phyloP scores from a whole-genome alignment of 2,329 filamentous ascomycete species.

The Xylaria sp. region DNA sequence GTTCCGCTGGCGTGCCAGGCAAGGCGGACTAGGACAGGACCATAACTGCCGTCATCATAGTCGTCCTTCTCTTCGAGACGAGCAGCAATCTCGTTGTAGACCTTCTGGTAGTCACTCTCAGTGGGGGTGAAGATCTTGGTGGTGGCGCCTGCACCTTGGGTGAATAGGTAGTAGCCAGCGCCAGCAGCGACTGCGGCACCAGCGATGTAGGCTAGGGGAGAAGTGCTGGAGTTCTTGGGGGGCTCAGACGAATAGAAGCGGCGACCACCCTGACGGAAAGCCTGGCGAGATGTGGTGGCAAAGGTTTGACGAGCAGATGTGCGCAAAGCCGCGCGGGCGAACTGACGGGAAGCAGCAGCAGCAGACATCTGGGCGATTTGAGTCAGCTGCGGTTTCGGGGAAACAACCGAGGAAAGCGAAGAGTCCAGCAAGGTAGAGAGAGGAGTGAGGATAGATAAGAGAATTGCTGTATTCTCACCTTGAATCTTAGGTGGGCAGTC shows the following conservation, averaged over 20 bases:
- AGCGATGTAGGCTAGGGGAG: slow-evolving; percentile 64
- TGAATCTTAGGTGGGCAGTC: background rate
- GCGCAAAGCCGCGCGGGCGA: slow-evolving; percentile 68
- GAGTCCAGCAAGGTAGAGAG: background rate
- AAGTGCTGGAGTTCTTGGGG: slow-evolving; percentile 60
- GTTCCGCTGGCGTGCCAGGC: slow-evolving; percentile 96
- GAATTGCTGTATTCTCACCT: slow-evolving; percentile 16
- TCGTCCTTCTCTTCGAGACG: slow-evolving; percentile 88
- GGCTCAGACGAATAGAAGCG: slow-evolving; percentile 83
- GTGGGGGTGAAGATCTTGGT: slow-evolving; percentile 75
- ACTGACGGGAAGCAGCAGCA: slow-evolving; percentile 60
- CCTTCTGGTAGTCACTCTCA: slow-evolving; percentile 91
- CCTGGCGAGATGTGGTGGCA: slow-evolving; percentile 68
- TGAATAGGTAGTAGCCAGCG: slow-evolving; percentile 74
- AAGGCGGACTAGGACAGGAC: slow-evolving; percentile 87
- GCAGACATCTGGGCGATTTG: slow-evolving; percentile 54
- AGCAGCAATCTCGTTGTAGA: slow-evolving; percentile 87
- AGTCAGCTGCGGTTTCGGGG: slow-evolving; percentile 19
- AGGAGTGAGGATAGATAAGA: background rate
- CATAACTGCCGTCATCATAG: slow-evolving; percentile 97
- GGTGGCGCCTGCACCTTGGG: slow-evolving; percentile 58
- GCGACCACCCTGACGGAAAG: slow-evolving; percentile 77
- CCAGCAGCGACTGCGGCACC: slow-evolving; percentile 70
- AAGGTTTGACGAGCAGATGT: slow-evolving; percentile 68
- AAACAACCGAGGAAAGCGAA: background rate